These are phyloP conservation scores for Ophiocordyceps sinensis DNA, from an alignment of 2,329 filamentous ascomycete species.

Conservation along the genomic window DNA sequence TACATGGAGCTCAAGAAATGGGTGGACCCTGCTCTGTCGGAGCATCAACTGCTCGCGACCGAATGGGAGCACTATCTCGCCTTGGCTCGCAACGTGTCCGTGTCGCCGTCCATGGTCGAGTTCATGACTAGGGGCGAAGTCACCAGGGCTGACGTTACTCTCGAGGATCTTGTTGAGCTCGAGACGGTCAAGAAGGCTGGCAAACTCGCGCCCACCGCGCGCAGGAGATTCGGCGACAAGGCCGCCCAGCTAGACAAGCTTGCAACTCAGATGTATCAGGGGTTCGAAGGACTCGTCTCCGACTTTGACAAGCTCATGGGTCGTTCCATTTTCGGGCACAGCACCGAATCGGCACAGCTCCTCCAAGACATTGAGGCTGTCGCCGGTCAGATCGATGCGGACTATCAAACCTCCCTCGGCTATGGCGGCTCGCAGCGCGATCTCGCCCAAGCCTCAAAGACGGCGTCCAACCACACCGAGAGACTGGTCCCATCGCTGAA, in stretches of 20 bases:
- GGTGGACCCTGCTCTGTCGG: conserved; percentile 51
- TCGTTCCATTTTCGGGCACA: conserved; percentile 40
- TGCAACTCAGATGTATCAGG: conserved; percentile 43
- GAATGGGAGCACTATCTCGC: conserved; percentile 57
- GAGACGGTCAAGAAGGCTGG: conserved; percentile 61
- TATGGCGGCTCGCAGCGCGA: conserved; percentile 50
- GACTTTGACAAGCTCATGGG: conserved; percentile 45
- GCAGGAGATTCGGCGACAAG: conserved; percentile 44
- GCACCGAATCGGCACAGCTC: conserved; percentile 51
- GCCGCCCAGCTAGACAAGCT: conserved; percentile 46
- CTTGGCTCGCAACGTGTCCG: conserved; percentile 47
- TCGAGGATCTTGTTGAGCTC: conserved; percentile 64
- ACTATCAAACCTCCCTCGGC: conserved; percentile 63
- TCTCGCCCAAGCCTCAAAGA: conserved; percentile 46
- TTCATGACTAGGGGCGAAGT: conserved; percentile 43
- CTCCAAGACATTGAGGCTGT: conserved; percentile 77
- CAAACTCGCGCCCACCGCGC: conserved; percentile 42
- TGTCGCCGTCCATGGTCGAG: conserved; percentile 49
- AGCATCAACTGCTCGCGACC: conserved; percentile 48
- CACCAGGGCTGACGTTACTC: conserved; percentile 35
- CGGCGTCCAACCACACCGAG: conserved; percentile 48
- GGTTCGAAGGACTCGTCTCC: conserved; percentile 46
- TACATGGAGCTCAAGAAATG: conserved; percentile 57
- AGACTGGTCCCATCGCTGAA: conserved; percentile 43
- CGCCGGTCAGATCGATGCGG: conserved; percentile 72